Evolutionary conservation across 805 yeast species (phyloP), one percentile per base, ranked within the genome.

Genomic region (Suhomyces sp.): DNA sequence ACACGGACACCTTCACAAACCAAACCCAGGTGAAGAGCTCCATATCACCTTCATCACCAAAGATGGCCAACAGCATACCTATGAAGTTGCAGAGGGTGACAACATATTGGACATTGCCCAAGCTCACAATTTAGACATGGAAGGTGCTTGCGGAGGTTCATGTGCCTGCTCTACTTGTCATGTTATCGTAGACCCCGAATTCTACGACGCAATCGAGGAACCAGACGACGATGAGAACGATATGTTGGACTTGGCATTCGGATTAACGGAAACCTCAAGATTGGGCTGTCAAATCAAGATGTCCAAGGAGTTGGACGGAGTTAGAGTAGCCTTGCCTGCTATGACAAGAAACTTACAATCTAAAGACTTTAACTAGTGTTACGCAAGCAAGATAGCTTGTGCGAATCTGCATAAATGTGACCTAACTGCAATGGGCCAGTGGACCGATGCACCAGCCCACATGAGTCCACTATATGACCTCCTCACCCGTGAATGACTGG

Each of bases 131-230:
- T 71, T 94, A 53, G 99, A 94, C 60, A 92, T 94, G 94, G 99
- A 94, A 69, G 97, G 86, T 45, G 99, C 99, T 0, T 94, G 99
- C 72, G 99, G 99, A 22, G 99, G 98, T 3, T 90, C 97, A 4
- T 94, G 99, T 77, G 99, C 99, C 1, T 94, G 99, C 69, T 91
- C 97, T 5, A 94, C 99, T 0, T 94, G 99, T 67, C 99, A 94
- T 72, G 86, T 94, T 50, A 93, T 94, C 48, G 91, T 94, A 40
- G 99, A 94, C 67, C 98, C 99, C 0, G 97, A 88, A 46, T 91
- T 77, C 68, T 94, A 90, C 71, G 99, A 94, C 65, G 81, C 75
- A 48, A 82, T 94, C 58, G 96, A 94, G 8, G 98, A 94, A 68
- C 98, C 99, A 0, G 90, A 86, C 58, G 99, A 94, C 67, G 99